These are phyloP conservation scores for Tylopilus microsporus DNA, from an alignment of 1,284 basidiomycete species.

Conservation along the genomic window DNA sequence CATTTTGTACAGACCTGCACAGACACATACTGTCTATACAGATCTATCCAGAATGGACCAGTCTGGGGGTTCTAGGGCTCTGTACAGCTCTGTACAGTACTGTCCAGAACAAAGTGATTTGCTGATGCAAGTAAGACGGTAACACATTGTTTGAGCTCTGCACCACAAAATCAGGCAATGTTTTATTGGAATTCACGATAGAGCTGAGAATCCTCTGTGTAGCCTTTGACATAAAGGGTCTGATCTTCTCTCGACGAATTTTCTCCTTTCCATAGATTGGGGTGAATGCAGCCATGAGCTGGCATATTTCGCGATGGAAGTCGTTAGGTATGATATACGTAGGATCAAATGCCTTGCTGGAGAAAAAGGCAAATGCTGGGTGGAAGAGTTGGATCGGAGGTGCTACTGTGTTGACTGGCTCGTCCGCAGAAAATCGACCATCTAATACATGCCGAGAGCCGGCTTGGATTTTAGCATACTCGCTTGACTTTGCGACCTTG, in stretches of 20 bases:
- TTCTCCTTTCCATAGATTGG: slow-evolving; percentile 1
- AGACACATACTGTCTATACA: too few relatives aligned
- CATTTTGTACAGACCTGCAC: too few relatives aligned
- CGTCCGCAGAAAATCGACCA: neutral
- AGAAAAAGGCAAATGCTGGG: slow-evolving; percentile 15
- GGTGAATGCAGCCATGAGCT: slow-evolving; percentile 5
- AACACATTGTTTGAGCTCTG: neutral
- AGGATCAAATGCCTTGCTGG: slow-evolving; percentile 13
- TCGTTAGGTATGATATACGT: slow-evolving; percentile 1
- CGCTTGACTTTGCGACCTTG: slow-evolving; percentile 13
- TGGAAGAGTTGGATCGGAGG: slow-evolving; percentile 12
- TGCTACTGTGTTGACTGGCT: neutral
- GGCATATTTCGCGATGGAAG: neutral
- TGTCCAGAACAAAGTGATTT: too few relatives aligned
- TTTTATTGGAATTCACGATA: neutral
- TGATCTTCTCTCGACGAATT: neutral
- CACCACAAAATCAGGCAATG: neutral
- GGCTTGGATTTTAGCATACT: neutral
- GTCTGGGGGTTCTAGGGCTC: too few relatives aligned
- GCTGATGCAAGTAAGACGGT: neutral
- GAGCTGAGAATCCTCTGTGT: neutral
- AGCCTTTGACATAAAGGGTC: neutral
- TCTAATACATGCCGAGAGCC: neutral
- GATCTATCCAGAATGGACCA: too few relatives aligned
- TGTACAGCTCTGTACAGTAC: too few relatives aligned